Evolutionary conservation across 208 protist species (phyloP), one percentile per base, ranked within the genome.

Genomic region (Trypanosomatidae sp.): DNA sequence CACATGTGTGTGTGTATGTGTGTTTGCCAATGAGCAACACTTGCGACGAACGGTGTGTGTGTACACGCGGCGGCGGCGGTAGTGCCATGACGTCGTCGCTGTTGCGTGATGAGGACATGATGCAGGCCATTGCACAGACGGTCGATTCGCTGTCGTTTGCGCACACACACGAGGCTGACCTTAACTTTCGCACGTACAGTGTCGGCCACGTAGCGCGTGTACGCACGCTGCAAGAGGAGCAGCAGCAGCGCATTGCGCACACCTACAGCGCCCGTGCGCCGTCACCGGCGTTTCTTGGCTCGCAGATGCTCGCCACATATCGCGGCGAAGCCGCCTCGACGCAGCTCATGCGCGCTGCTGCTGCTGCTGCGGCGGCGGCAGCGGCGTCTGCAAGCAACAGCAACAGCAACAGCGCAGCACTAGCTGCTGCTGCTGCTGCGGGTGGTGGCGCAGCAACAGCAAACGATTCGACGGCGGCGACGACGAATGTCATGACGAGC

Each of bases 61-160:
- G n/a, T n/a, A n/a, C n/a, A n/a, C n/a, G n/a, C n/a, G n/a, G n/a
- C n/a, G n/a, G n/a, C n/a, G n/a, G n/a, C n/a, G n/a, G n/a, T n/a
- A n/a, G n/a, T n/a, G n/a, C n/a, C n/a, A n/a, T n/a, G n/a, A n/a
- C n/a, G n/a, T n/a, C n/a, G n/a, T n/a, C n/a, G n/a, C n/a, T 21
- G 4, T 63, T 59, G 61, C 33, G 16, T 0, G 60, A 63, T 33
- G 56, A 67, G 3, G 43, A 55, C 21, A 35, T 77, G 6, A 18
- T 68, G n/a, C 43, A 61, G 25, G 61, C 59, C 0, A 52, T 64
- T 7, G 37, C 51, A 27, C 59, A 77, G 48, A 61, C 58, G 2
- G 67, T 78, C 45, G 76, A 91, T 45, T 70, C 73, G 10, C 65
- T 91, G 10, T 71, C 68, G 43, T 91, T 91, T 37, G 38, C 56